Evolutionary conservation across 176 grass and related monocot species (phyloP), one percentile per base, ranked within the genome.

Genomic region (Puya raimondii): DNA sequence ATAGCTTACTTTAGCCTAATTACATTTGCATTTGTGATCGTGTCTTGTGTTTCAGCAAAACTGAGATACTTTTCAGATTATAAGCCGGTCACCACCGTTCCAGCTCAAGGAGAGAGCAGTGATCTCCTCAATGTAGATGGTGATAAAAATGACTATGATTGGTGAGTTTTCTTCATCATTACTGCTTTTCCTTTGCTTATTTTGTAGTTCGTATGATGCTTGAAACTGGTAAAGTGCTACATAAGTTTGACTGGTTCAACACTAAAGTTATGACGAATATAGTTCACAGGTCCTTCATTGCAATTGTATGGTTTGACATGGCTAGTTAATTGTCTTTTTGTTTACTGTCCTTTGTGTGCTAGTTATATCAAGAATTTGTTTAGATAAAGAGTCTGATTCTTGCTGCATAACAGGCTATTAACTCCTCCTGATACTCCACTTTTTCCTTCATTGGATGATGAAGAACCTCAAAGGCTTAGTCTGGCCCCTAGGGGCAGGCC

Each of bases 71-170:
- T 87, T 68, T 78, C 86, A 0, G 82, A 90, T 63, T 79, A 90
- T 64, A 90, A 90, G 50, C 82, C 89, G 65, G 88, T 79, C n/a
- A 73, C 90, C 68, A 90, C 67, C 22, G 69, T 92, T 64, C 81
- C 89, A 72, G 18, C 74, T 64, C 81, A 53, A 68, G 79, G 84
- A 74, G 84, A 90, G 78, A 85, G 77, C 59, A 83, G 86, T 22
- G 89, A 90, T 79, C 79, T 97, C 29, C 93, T 97, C 58, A 77
- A 92, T 72, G 77, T 33, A 47, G 89, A 97, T 79, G 84, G 74
- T 64, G 80, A 90, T 63, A 92, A 97, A 78, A 92, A 97, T 72
- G 93, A 97, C 79, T 97, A 92, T 70, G 89, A 97, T 67, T 97
- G 93, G 93, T 97, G 76, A 81, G 85, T 48, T 71, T 57, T 63